Evolutionary conservation across 2,329 filamentous ascomycete species (phyloP).

Genomic region (Colletotrichum sublineola): DNA sequence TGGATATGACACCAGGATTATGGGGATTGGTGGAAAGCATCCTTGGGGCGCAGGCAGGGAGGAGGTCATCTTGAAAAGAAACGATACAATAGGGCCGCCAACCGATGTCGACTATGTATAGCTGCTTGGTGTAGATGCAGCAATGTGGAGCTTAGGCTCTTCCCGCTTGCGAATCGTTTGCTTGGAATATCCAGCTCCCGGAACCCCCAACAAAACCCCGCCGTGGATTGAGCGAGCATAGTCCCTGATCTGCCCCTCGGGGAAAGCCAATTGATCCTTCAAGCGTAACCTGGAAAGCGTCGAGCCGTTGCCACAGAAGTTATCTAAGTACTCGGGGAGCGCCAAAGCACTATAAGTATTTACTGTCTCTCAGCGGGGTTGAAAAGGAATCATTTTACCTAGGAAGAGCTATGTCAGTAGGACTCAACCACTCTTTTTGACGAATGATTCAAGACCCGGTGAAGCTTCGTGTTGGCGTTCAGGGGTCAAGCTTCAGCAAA

Average conservation of each 20-base stretch:
- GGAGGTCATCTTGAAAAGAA: slow-evolving; percentile 38
- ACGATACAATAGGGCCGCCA: slow-evolving; percentile 29
- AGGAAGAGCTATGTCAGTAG: neutral
- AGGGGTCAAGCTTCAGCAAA: slow-evolving; percentile 13
- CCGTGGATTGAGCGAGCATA: slow-evolving; percentile 1
- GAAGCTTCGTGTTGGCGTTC: neutral
- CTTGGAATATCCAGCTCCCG: neutral
- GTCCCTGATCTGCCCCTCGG: neutral
- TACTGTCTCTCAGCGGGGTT: neutral
- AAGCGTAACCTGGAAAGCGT: too few relatives aligned
- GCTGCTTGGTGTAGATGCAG: slow-evolving; percentile 7
- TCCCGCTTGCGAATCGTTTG: neutral
- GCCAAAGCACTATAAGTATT: neutral
- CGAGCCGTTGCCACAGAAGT: neutral
- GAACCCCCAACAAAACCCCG: slow-evolving; percentile 12
- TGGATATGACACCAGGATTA: slow-evolving; percentile 20
- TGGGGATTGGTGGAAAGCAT: slow-evolving; percentile 36
- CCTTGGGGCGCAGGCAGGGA: slow-evolving; percentile 21
- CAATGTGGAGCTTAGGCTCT: slow-evolving; percentile 5
- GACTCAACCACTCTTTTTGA: neutral
- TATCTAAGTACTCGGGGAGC: neutral
- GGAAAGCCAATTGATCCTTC: neutral
- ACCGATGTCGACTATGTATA: neutral
- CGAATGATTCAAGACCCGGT: slow-evolving; percentile 1
- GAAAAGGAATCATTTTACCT: neutral